A percentile compares a stretch with the other conserved stretches of the same genome.
Evolutionary conservation across 2,329 filamentous ascomycete genomes (phyloP).

Genomic region (Aureobasidium sp.): DNA sequence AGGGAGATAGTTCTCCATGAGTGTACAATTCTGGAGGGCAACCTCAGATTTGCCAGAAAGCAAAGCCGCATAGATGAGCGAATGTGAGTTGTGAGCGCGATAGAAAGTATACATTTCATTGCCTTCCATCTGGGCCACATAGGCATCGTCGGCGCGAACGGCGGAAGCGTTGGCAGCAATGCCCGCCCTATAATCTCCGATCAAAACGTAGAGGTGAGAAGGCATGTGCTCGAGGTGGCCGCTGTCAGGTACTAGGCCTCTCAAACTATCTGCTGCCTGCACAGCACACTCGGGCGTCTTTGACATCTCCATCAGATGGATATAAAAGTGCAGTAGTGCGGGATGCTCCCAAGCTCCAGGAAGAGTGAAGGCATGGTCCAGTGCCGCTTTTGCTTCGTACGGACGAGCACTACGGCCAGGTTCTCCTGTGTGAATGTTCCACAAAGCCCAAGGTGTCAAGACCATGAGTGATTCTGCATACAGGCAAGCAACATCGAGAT

Average conservation of each 20-base stretch:
- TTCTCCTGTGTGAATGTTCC: slow-evolving; percentile 53
- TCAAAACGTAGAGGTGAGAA: slow-evolving; percentile 65
- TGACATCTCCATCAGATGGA: slow-evolving; percentile 75
- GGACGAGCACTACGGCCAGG: slow-evolving; percentile 51
- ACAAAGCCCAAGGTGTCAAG: slow-evolving; percentile 57
- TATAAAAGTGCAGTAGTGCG: slow-evolving; percentile 67
- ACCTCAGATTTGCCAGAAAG: slow-evolving; percentile 60
- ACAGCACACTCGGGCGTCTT: slow-evolving; percentile 56
- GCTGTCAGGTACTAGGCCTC: slow-evolving; percentile 59
- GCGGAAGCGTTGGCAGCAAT: slow-evolving; percentile 62
- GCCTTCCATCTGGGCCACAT: slow-evolving; percentile 50
- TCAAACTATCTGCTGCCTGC: slow-evolving; percentile 54
- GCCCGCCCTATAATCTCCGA: slow-evolving; percentile 62
- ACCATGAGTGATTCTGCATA: slow-evolving; percentile 62
- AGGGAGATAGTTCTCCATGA: slow-evolving; percentile 57
- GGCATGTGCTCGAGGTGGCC: slow-evolving; percentile 74
- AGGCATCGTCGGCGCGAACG: slow-evolving; percentile 61
- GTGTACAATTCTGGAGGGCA: slow-evolving; percentile 53
- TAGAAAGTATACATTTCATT: slow-evolving; percentile 73
- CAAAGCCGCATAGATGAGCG: slow-evolving; percentile 70
- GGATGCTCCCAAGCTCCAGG: slow-evolving; percentile 52
- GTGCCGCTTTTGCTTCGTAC: slow-evolving; percentile 49
- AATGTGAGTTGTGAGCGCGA: slow-evolving; percentile 67
- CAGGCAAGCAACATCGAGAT: slow-evolving; percentile 56
- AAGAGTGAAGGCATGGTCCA: slow-evolving; percentile 52